Conservation (phyloP, 768 basidiomycete genomes). For the Tylopilus plumbeoviolaceoides region DNA sequence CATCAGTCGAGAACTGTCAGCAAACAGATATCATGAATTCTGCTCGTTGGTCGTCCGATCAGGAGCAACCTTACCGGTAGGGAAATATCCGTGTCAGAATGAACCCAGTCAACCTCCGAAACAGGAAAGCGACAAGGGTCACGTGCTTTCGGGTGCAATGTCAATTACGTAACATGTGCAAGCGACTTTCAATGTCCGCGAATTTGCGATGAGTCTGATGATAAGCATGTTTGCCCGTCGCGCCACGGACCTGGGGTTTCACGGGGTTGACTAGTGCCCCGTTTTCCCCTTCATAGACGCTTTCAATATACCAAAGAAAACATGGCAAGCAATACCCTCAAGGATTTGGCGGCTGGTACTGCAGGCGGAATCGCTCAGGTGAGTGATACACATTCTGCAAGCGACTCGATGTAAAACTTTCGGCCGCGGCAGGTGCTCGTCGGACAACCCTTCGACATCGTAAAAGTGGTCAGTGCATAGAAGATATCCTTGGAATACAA, state of each 20-base stretch:
- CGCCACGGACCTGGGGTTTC: neutral
- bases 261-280: neutral
- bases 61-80: conserved; percentile 11
- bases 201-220: conserved; percentile 16
- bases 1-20: conserved; percentile 12
- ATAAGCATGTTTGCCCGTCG: conserved; percentile 3
- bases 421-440: conserved; percentile 62
- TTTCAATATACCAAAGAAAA: conserved; percentile 11
- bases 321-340: conserved; percentile 55
- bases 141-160: conserved; percentile 10
- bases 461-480: conserved; percentile 77
- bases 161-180: conserved; percentile 4
- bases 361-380: conserved; percentile 90
- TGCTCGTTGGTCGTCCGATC: conserved; percentile 1
- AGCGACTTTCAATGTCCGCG: conserved; percentile 18
- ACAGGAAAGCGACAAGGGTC: conserved; percentile 2
- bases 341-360: conserved; percentile 87
- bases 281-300: neutral
- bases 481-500: neutral
- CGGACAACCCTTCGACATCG: conserved; percentile 94
- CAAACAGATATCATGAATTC: conserved; percentile 7
- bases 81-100: neutral
- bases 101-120: conserved; percentile 8
- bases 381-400: conserved; percentile 5
- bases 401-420: neutral